Base-by-base conservation (phyloP, 1,284 basidiomycete species). In the Gymnopus androsaceus region DNA sequence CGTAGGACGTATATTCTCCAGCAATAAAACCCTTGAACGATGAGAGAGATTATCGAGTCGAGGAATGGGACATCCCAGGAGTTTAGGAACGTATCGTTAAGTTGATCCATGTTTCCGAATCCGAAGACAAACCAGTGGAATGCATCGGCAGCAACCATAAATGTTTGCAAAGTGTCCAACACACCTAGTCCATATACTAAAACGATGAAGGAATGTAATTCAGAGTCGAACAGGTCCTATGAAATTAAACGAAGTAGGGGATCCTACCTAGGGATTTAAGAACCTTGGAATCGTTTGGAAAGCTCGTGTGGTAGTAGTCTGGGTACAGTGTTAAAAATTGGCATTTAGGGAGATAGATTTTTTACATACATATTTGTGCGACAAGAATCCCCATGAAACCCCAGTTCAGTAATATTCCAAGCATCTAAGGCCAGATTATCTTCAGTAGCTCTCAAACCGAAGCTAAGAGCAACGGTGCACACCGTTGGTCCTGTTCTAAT, bases 121-220 rank as follows among this genome's bases (percentile, higher is more conserved):
- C 61, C 61, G 45, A 56, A 64, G 11, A 60, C 60, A 46, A 63
- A 62, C 57, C 59, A 60, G 28, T 62, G 63, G 41, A 64, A 64
- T 2, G 59, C 59, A 42, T 64, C 63, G 6, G 61, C 58, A 17
- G 59, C 62, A 30, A 64, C 48, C 53, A 61, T 40, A 21, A 30
- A 34, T 5, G 62, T 64, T 47, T 64, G 62, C 8, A 58, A 19
- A 15, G 51, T 46, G 30, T 64, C 62, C 28, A 62, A 33, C 11
- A 60, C 23, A 25, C 52, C 57, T 12, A 62, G 57, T 25, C 53
- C 58, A 31, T 61, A 64, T 9, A 64, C 62, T 58, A 42, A 8
- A 28, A 17, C 5, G 23, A 44, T 14, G 7, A 19, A 44, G 14
- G 14, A 51, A 23, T n/a, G n/a, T n/a, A n/a, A n/a, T n/a, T n/a